These are phyloP conservation scores for Vicia sativa DNA, from an alignment of 306 rosid genomes.

Conservation along the genomic window DNA sequence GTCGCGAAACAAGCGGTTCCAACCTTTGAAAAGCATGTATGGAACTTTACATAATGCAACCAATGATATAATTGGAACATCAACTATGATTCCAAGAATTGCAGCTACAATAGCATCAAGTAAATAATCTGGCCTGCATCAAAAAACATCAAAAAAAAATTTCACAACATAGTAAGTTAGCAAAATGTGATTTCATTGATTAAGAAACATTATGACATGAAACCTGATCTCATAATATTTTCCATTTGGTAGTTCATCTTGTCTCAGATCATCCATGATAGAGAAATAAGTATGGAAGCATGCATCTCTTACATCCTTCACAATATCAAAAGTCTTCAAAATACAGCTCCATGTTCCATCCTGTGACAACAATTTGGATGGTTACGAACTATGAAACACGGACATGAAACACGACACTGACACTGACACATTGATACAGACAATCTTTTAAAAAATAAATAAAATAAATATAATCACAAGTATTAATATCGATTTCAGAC, in stretches of 20 bases:
- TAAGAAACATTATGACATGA: conserved; percentile 8
- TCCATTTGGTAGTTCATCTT: conserved; percentile 52
- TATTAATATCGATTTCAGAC: no score
- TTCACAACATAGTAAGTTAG: background rate
- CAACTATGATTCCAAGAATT: conserved; percentile 68
- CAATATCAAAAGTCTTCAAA: conserved; percentile 54
- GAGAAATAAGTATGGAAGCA: conserved; percentile 73
- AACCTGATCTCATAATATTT: conserved; percentile 83
- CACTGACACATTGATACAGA: no score
- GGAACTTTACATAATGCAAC: conserved; percentile 71
- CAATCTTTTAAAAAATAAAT: no score
- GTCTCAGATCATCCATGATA: conserved; percentile 65
- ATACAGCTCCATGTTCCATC: conserved; percentile 82
- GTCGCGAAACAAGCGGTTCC: conserved; percentile 92
- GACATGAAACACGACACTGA: no score
- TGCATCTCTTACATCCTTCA: conserved; percentile 68
- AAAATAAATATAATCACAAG: no score
- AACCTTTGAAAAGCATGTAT: conserved; percentile 94
- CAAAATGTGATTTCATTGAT: background rate
- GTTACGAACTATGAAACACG: background rate
- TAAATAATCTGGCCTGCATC: conserved; percentile 66
- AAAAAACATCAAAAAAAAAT: conserved; percentile 5
- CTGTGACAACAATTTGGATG: conserved; percentile 40
- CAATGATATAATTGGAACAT: conserved; percentile 65
- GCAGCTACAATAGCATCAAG: conserved; percentile 71